These are phyloP conservation scores for Cyamopsis tetragonoloba DNA, from an alignment of 306 rosid genomes.

Conservation along the genomic window DNA sequence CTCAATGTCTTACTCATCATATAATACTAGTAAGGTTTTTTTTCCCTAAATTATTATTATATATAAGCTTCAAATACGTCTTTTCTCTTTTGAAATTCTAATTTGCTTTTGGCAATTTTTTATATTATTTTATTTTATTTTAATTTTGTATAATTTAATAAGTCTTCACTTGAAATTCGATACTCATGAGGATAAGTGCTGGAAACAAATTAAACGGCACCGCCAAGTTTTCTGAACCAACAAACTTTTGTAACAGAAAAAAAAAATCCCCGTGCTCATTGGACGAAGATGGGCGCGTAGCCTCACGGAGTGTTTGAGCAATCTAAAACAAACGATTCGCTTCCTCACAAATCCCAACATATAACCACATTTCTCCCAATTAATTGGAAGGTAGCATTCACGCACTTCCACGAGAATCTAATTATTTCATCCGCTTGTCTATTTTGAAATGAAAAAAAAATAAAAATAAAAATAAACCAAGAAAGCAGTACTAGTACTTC, in stretches of 20 bases:
- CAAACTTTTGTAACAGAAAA: background rate
- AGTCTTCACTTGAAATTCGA: too few species aligned
- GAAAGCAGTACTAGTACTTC: background rate
- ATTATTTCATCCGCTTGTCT: background rate
- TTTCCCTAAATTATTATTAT: too few species aligned
- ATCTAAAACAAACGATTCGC: background rate
- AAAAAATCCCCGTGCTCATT: background rate
- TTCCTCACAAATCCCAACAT: conserved; percentile 20
- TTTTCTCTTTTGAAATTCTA: too few species aligned
- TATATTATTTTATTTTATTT: too few species aligned
- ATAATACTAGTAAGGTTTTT: too few species aligned
- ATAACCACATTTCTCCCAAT: conserved; percentile 43
- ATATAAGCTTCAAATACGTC: too few species aligned
- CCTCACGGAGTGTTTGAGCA: background rate
- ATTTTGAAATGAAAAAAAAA: background rate
- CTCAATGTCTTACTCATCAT: conserved; percentile 11
- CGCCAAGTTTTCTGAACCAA: conserved; percentile 28
- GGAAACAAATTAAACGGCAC: conserved; percentile 26
- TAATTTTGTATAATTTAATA: too few species aligned
- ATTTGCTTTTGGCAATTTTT: too few species aligned
- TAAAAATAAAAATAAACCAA: too few species aligned
- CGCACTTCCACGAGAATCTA: conserved; percentile 43
- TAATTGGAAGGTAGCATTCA: conserved; percentile 42
- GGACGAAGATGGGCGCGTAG: conserved; percentile 6
- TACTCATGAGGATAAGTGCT: conserved; percentile 5